Percentiles rank a stretch among this genome's conserved stretches.
These are phyloP conservation scores for Chlorella vulgaris DNA, from an alignment of 139 green algal species.

Conservation along the genomic window DNA sequence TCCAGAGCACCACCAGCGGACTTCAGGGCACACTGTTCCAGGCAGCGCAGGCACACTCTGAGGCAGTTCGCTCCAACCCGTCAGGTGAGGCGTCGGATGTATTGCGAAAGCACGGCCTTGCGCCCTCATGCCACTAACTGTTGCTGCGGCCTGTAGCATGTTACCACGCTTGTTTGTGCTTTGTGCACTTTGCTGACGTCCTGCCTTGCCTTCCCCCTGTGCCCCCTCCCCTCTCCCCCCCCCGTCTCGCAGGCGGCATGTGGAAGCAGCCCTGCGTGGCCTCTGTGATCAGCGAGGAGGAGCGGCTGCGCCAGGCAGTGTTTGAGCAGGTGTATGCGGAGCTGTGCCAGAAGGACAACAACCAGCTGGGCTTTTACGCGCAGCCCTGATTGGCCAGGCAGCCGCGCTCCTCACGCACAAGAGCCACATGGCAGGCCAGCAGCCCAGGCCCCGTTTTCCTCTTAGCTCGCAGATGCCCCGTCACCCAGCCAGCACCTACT, in stretches of 20 bases:
- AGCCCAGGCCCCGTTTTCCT: too few species aligned
- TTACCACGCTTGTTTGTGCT: neutral
- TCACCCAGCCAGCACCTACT: too few species aligned
- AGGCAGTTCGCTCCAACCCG: constrained; percentile 23
- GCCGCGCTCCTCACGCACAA: neutral
- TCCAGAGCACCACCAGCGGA: constrained; percentile 23
- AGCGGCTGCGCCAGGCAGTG: constrained; percentile 31
- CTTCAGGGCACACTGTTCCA: constrained; percentile 26
- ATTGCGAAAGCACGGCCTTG: neutral
- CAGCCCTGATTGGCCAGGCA: constrained; percentile 13
- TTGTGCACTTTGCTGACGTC: neutral
- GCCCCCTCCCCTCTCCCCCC: too few species aligned
- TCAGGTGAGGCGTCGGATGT: too few species aligned
- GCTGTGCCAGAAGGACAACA: constrained; percentile 30
- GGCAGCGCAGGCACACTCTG: constrained; percentile 18
- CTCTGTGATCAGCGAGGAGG: constrained; percentile 29
- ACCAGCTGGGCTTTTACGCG: neutral
- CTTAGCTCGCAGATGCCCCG: too few species aligned
- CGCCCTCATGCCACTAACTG: too few species aligned
- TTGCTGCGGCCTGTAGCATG: neutral
- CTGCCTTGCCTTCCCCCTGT: neutral
- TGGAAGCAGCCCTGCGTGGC: constrained; percentile 21
- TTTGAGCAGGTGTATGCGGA: constrained; percentile 40
- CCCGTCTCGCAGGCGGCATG: constrained; percentile 10
- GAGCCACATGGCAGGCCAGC: too few species aligned